Evolutionary conservation across 805 yeast species (phyloP).

Genomic region (Yamadazyma takamatsuzukensis): DNA sequence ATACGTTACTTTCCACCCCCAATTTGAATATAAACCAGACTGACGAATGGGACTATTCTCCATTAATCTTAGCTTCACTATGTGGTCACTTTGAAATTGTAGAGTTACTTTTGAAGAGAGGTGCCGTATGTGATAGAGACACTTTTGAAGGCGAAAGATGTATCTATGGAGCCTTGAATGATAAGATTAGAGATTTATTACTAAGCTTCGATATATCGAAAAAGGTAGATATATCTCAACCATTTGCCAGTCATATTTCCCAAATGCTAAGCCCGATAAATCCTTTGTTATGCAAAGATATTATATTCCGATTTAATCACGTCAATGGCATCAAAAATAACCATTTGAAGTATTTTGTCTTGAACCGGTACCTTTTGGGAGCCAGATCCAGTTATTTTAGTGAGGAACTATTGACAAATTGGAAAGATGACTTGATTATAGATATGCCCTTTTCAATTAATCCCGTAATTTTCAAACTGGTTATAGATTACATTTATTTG

Average conservation of each 20-base stretch:
- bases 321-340: constrained; percentile 12
- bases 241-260: constrained; percentile 69
- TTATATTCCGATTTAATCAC: constrained; percentile 22
- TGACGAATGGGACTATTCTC: constrained; percentile 74
- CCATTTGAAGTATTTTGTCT: constrained; percentile 14
- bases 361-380: constrained; percentile 31
- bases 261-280: constrained; percentile 28
- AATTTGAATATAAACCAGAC: constrained; percentile 42
- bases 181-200: constrained; percentile 55
- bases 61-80: constrained; percentile 65
- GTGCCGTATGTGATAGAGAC: constrained; percentile 77
- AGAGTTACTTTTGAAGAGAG: constrained; percentile 52
- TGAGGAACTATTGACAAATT: constrained; percentile 14
- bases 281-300: constrained; percentile 28
- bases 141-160: constrained; percentile 78
- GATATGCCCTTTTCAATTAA: constrained; percentile 14
- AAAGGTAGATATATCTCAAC: constrained; percentile 62
- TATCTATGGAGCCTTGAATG: constrained; percentile 73
- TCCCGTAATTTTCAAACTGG: too few species aligned
- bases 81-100: constrained; percentile 74
- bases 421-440: constrained; percentile 6
- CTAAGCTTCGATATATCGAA: constrained; percentile 63
- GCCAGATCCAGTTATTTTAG: constrained; percentile 28
- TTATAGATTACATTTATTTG: constrained; percentile 25
- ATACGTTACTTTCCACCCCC: constrained; percentile 46